Conservation (phyloP, 306 rosid species). For the Cucurbita maxima region DNA sequence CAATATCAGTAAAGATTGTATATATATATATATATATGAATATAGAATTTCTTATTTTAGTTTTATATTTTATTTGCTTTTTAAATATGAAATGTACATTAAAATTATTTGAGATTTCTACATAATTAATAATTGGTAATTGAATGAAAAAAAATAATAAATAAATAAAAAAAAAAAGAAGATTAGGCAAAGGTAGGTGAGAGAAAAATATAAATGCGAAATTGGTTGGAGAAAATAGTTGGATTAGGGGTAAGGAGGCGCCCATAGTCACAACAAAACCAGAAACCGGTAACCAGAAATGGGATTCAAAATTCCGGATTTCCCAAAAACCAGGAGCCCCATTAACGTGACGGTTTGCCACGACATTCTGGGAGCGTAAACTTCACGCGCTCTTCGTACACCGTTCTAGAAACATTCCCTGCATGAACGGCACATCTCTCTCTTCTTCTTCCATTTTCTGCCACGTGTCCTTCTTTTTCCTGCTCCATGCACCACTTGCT, state of each 20-base stretch:
- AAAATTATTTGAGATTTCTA: no score
- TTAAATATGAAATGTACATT: not conserved
- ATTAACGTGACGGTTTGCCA: slow-evolving; percentile 16
- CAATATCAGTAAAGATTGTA: no score
- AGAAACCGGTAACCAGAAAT: not conserved
- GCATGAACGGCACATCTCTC: slow-evolving; percentile 17
- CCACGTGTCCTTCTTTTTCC: slow-evolving; percentile 2
- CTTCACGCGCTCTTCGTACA: slow-evolving; percentile 10
- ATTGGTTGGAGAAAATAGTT: not conserved
- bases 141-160: not conserved
- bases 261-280: slow-evolving; percentile 3
- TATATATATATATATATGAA: no score
- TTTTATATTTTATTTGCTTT: no score
- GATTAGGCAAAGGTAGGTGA: not conserved
- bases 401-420: not conserved
- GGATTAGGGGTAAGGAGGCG: not conserved
- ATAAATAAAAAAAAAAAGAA: not conserved
- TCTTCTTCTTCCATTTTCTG: not conserved
- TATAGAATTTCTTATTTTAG: no score
- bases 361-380: slow-evolving; percentile 9
- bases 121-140: no score
- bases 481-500: not conserved
- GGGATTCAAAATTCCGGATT: not conserved
- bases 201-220: not conserved
- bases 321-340: slow-evolving; percentile 59